These are phyloP conservation scores for Pleurotus ostreatus DNA, from an alignment of 768 basidiomycete species.

Conservation along the genomic window DNA sequence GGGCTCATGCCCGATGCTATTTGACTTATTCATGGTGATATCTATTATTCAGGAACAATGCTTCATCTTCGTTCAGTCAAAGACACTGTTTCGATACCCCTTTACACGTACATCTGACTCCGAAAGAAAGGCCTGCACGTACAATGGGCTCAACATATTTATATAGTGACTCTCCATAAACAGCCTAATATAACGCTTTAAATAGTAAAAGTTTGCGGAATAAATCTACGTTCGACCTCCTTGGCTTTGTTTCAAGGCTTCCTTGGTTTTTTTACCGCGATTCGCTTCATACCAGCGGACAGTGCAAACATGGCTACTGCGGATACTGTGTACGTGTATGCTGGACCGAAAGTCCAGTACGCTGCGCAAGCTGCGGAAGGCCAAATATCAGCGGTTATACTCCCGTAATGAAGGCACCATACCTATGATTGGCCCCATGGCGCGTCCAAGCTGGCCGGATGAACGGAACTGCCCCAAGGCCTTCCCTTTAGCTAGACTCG, in stretches of 20 bases:
- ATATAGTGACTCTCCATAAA: too few species aligned
- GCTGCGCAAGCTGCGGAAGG: conserved; percentile 64
- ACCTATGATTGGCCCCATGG: conserved; percentile 90
- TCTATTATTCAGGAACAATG: neutral
- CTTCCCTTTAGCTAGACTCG: conserved; percentile 70
- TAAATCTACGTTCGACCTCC: neutral
- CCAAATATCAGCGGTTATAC: conserved; percentile 12
- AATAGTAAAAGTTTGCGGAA: neutral
- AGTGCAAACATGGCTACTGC: conserved; percentile 64
- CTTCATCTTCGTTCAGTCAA: conserved; percentile 4
- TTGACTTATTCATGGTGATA: neutral
- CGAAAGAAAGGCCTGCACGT: neutral
- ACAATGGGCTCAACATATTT: neutral
- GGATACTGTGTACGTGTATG: conserved; percentile 64
- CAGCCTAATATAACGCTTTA: neutral
- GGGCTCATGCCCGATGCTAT: neutral
- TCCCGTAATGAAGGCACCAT: conserved; percentile 20
- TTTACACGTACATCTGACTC: neutral
- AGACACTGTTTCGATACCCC: conserved; percentile 4
- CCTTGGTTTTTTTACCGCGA: conserved; percentile 33
- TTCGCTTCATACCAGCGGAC: conserved; percentile 50
- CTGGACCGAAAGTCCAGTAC: conserved; percentile 87
- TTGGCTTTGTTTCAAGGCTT: neutral
- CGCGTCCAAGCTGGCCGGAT: conserved; percentile 94
- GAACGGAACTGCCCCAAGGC: conserved; percentile 14